Conservation (phyloP, 176 grass and related monocot species). For the Musa schizocarpa region DNA sequence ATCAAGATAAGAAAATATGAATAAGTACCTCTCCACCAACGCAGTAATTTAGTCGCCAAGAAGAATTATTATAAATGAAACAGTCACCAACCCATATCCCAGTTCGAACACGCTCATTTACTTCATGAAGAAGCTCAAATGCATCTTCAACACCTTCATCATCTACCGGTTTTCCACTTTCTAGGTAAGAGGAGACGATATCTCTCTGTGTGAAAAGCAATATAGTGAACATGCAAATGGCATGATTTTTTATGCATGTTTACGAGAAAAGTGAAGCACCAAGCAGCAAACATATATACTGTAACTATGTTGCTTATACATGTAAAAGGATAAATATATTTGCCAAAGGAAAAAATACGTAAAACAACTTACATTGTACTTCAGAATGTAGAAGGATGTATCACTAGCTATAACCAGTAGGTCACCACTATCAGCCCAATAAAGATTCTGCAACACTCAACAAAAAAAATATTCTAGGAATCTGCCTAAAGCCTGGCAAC, state of each 20-base stretch:
- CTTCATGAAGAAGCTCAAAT: conserved; percentile 95
- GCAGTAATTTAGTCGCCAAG: conserved; percentile 85
- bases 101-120: conserved; percentile 88
- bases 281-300: neutral
- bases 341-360: conserved; percentile 15
- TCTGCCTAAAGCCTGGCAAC: neutral
- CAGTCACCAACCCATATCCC: conserved; percentile 99
- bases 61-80: conserved; percentile 98
- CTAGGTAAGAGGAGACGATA: conserved; percentile 65
- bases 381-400: conserved; percentile 94
- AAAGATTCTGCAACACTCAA: conserved; percentile 61
- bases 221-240: conserved; percentile 3
- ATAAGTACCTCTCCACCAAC: conserved; percentile 87
- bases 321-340: conserved; percentile 9
- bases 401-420: conserved; percentile 92
- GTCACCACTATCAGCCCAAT: conserved; percentile 97
- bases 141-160: conserved; percentile 89
- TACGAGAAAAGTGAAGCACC: neutral
- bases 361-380: conserved; percentile 69
- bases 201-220: conserved; percentile 56
- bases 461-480: neutral
- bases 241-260: neutral
- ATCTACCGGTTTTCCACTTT: conserved; percentile 65
- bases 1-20: neutral
- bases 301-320: neutral